A percentile compares a stretch with the other conserved stretches of the same genome.
These are phyloP conservation scores for Macrocystidia cucumis DNA, from an alignment of 1,284 basidiomycete species.

Conservation along the genomic window DNA sequence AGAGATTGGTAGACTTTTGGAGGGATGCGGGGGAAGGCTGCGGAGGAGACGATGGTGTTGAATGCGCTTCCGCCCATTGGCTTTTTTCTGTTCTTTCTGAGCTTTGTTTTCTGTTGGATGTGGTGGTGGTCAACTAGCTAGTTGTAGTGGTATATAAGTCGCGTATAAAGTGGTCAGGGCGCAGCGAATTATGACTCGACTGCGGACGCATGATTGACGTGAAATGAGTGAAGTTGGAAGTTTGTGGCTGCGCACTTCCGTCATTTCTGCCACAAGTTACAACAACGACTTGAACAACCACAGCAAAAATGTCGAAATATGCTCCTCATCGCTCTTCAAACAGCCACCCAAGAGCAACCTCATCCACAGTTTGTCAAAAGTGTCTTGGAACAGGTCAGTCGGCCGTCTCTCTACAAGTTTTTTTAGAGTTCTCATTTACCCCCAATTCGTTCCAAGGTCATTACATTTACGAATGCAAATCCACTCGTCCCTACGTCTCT, in stretches of 20 bases:
- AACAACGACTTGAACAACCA: too few relatives aligned
- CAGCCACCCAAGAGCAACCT: constrained; percentile 51
- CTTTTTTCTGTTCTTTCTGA: background rate
- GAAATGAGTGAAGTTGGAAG: too few relatives aligned
- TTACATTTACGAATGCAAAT: constrained; percentile 76
- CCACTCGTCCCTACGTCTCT: constrained; percentile 61
- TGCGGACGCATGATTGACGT: too few relatives aligned
- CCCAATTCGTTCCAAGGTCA: constrained; percentile 40
- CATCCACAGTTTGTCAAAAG: constrained; percentile 71
- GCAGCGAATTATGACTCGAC: too few relatives aligned
- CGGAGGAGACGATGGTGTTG: constrained; percentile 29
- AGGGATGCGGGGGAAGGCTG: constrained; percentile 51
- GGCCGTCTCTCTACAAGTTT: background rate
- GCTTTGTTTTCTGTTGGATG: too few relatives aligned
- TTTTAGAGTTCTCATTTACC: background rate
- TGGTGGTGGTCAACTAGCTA: background rate
- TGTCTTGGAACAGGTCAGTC: constrained; percentile 56
- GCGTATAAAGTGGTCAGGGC: too few relatives aligned
- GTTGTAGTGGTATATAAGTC: too few relatives aligned
- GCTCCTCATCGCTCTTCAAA: constrained; percentile 61
- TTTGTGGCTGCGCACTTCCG: too few relatives aligned
- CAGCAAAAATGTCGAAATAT: constrained; percentile 67
- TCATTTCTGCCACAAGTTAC: too few relatives aligned
- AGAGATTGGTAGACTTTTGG: constrained; percentile 40
- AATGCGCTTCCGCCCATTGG: constrained; percentile 70